A percentile compares a stretch with the other conserved stretches of the same genome.
Conservation (phyloP, 129 eudicot species). For the carrot (Daucus carota) region DNA sequence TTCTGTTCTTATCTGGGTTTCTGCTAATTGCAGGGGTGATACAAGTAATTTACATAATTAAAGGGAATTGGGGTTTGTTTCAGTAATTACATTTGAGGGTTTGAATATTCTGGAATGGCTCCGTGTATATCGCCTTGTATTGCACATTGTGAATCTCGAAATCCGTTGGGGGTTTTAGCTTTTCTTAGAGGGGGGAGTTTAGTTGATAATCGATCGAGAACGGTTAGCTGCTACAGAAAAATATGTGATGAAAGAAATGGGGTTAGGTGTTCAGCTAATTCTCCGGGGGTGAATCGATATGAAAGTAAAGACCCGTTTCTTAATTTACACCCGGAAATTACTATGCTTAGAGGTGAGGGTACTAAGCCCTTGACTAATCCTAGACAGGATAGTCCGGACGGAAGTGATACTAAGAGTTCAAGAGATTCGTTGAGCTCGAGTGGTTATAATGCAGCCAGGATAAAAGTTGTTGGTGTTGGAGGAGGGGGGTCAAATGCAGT, state of each 20-base stretch:
- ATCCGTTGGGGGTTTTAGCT: conserved; percentile 34
- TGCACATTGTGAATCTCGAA: conserved; percentile 40
- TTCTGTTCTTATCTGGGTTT: background rate
- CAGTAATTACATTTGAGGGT: background rate
- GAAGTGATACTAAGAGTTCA: conserved; percentile 42
- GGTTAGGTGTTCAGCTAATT: conserved; percentile 51
- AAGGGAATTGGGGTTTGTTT: conserved; percentile 10
- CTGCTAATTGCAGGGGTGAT: background rate
- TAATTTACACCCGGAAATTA: conserved; percentile 54
- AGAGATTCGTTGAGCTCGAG: conserved; percentile 33
- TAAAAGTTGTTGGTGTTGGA: conserved; percentile 93
- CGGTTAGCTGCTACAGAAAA: conserved; percentile 29
- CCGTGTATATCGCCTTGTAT: conserved; percentile 40
- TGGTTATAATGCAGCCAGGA: conserved; percentile 68
- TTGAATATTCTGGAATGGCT: conserved; percentile 44
- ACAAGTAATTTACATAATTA: background rate
- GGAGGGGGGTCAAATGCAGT: conserved; percentile 99
- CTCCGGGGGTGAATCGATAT: conserved; percentile 44
- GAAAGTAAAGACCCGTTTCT: conserved; percentile 59
- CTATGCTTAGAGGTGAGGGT: conserved; percentile 69
- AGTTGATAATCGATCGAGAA: conserved; percentile 17
- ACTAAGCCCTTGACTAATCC: conserved; percentile 36
- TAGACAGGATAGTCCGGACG: conserved; percentile 38
- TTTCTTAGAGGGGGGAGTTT: conserved; percentile 38
- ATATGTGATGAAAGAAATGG: conserved; percentile 32